Evolutionary conservation across 331 rosid species (phyloP).

Genomic region (Quercus lobata): DNA sequence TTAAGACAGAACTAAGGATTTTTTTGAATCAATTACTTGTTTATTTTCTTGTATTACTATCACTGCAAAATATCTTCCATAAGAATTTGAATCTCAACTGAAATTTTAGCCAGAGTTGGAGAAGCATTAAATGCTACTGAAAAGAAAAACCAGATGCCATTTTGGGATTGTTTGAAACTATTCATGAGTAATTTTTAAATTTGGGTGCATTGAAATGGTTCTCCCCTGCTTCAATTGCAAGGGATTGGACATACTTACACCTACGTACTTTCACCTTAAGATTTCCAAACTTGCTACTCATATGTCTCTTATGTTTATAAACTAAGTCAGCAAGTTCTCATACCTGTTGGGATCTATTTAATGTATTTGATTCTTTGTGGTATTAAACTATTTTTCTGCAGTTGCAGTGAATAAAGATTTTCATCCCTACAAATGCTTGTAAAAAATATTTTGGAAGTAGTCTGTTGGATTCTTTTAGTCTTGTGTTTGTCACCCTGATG

Average conservation of each 20-base stretch:
- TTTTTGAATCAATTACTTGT: background rate
- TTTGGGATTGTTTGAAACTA: background rate
- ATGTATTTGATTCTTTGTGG: background rate
- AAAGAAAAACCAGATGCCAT: background rate
- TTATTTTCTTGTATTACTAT: background rate
- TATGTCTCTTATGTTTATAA: background rate
- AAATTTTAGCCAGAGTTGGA: background rate
- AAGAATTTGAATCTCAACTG: background rate
- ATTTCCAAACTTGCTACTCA: background rate
- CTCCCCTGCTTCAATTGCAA: background rate
- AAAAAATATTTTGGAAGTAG: background rate
- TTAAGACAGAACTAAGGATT: background rate
- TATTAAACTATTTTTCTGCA: background rate
- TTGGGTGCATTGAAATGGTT: background rate
- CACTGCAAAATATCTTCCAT: background rate
- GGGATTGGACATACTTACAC: background rate
- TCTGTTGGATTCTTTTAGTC: background rate
- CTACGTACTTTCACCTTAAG: background rate
- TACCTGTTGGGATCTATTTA: background rate
- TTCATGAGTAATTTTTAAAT: background rate
- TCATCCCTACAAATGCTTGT: background rate
- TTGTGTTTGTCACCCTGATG: constrained; percentile 7
- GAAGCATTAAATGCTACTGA: background rate
- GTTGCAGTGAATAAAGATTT: background rate
- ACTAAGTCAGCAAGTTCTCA: background rate